Evolutionary conservation across 768 basidiomycete genomes (phyloP).

Genomic region (Tulasnella sp.): DNA sequence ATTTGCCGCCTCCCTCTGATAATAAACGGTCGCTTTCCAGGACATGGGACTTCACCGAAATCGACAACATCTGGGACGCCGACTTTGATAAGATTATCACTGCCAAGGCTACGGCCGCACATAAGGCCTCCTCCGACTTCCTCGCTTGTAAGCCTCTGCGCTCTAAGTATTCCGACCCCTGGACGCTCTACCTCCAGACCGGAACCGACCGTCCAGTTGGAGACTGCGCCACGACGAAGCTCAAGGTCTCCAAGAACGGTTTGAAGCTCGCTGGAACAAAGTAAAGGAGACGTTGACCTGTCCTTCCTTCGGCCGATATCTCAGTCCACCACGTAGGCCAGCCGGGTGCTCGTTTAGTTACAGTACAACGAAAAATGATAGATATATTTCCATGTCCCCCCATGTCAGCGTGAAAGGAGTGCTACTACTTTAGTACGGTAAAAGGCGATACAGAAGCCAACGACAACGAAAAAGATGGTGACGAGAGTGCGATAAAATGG

Average conservation of each 20-base stretch:
- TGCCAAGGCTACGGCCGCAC: not conserved
- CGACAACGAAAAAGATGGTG: not conserved
- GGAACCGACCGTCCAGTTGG: not conserved
- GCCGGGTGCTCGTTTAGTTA: not conserved
- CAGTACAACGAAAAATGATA: not conserved
- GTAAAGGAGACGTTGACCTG: not conserved
- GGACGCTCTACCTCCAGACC: constrained; percentile 5
- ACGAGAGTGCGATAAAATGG: not conserved
- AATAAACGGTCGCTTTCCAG: not conserved
- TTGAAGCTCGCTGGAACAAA: not conserved
- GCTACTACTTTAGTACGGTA: not conserved
- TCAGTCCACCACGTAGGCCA: too few species aligned
- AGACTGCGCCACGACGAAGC: not conserved
- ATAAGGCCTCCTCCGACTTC: not conserved
- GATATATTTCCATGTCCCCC: not conserved
- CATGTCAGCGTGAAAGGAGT: not conserved
- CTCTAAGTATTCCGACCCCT: not conserved
- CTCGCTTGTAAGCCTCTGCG: not conserved
- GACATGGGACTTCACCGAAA: not conserved
- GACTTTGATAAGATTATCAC: not conserved
- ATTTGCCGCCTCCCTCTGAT: too few species aligned
- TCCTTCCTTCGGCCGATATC: too few species aligned
- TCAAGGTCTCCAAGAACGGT: not conserved
- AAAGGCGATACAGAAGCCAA: not conserved
- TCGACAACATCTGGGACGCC: constrained; percentile 3